Evolutionary conservation across 2,329 filamentous ascomycete genomes (phyloP).

Genomic region (Zymoseptoria ardabiliae): DNA sequence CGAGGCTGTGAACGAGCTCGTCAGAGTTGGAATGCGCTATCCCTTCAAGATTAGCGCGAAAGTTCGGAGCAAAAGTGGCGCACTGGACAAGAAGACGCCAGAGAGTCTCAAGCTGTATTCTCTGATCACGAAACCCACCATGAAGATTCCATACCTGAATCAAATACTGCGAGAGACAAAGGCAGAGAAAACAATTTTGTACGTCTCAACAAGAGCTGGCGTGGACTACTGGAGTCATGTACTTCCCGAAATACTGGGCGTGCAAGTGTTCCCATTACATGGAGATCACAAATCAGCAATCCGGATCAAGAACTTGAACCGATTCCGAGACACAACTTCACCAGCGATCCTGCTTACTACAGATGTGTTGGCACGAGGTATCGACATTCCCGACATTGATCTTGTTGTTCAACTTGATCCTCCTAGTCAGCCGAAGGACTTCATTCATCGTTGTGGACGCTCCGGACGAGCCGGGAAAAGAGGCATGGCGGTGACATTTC

Average conservation of each 20-base stretch:
- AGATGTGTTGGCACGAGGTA: slow-evolving; percentile 79
- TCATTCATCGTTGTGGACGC: slow-evolving; percentile 58
- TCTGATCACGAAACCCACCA: slow-evolving; percentile 62
- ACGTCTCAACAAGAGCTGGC: slow-evolving; percentile 85
- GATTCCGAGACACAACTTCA: slow-evolving; percentile 66
- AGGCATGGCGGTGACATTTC: slow-evolving; percentile 76
- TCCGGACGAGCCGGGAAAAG: slow-evolving; percentile 58
- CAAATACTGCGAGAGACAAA: slow-evolving; percentile 54
- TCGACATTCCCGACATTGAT: slow-evolving; percentile 89
- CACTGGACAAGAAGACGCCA: slow-evolving; percentile 79
- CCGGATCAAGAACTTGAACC: slow-evolving; percentile 77
- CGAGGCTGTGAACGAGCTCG: slow-evolving; percentile 87
- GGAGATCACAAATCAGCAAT: slow-evolving; percentile 87
- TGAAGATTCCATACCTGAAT: slow-evolving; percentile 70
- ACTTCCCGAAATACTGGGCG: slow-evolving; percentile 63
- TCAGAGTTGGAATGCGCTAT: slow-evolving; percentile 84
- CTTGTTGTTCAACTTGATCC: slow-evolving; percentile 84
- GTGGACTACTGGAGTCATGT: slow-evolving; percentile 90
- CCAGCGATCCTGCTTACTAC: slow-evolving; percentile 84
- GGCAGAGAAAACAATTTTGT: slow-evolving; percentile 82
- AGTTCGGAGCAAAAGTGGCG: slow-evolving; percentile 67
- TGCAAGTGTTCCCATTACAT: slow-evolving; percentile 72
- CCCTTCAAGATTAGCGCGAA: slow-evolving; percentile 92
- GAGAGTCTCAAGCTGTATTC: slow-evolving; percentile 92
- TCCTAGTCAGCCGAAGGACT: slow-evolving; percentile 79